These are phyloP conservation scores for Thymus quinquecostatus DNA, from an alignment of 257 asterid genomes.

Conservation along the genomic window DNA sequence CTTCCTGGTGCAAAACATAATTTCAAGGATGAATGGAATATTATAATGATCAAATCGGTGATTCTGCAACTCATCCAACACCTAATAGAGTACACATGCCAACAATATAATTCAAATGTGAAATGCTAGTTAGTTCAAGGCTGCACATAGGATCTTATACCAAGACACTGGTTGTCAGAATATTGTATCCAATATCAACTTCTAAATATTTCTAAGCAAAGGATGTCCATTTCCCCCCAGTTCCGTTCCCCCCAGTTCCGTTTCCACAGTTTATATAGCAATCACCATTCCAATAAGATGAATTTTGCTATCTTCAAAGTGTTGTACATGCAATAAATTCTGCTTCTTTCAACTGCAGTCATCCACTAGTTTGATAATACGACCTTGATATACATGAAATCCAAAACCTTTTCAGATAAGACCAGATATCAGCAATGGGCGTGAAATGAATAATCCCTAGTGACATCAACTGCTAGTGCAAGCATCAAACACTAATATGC, in stretches of 20 bases:
- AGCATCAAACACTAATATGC: neutral
- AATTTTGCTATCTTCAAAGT: neutral
- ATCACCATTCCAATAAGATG: neutral
- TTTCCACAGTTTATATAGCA: neutral
- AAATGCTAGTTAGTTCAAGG: neutral
- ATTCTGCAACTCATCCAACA: constrained; percentile 6
- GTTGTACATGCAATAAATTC: neutral
- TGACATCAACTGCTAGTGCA: neutral
- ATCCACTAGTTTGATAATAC: neutral
- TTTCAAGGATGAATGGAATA: neutral
- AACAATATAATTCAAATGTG: neutral
- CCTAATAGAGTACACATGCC: neutral
- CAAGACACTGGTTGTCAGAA: constrained; percentile 1
- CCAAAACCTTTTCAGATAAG: neutral
- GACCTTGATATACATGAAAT: neutral
- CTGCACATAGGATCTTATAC: neutral
- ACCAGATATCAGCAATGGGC: neutral
- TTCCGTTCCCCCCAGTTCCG: neutral
- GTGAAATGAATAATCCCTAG: neutral
- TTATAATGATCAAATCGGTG: constrained; percentile 16
- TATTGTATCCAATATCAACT: neutral
- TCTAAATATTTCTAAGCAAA: neutral
- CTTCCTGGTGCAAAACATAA: constrained; percentile 56
- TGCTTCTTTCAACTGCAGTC: neutral
- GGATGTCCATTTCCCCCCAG: neutral